Base-by-base conservation (phyloP, 2,329 filamentous ascomycete genomes). In the Nigrospora sphaerica region DNA sequence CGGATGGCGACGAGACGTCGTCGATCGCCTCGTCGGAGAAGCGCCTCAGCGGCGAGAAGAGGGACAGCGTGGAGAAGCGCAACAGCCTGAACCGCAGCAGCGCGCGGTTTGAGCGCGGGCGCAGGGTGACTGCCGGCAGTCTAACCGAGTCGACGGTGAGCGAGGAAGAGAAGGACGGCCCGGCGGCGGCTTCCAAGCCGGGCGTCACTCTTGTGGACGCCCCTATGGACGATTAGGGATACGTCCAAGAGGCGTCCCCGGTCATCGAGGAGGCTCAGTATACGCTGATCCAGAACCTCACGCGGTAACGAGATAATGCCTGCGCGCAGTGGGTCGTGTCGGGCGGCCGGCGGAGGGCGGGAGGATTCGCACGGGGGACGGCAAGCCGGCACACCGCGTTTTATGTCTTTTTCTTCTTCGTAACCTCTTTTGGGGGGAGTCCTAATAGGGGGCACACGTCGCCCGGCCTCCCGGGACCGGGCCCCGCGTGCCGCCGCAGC, bases 31-130 rank as follows among this genome's bases (percentile, higher is more conserved):
- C 31, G 11, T 37, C 42, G 7, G 42, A 44, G 32, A 33, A 36
- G 42, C 18, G 33, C 5, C 23, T 7, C 23, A 51, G 60, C 35
- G 31, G 57, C 53, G 54, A 52, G 12, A 58, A 61, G 45, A 54
- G 57, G 16, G 53, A 39, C 16, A 33, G 42, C 23, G 62, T 78
- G 3, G 78, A 83, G 55, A 86, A 86, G 66, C 76, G 82, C 43
- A 81, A 84, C 60, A 86, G 82, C 51, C 63, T 85, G 16, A 74
- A 75, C 39, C 73, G 81, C 52, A 74, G 71, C 53, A 65, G 68
- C 49, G 65, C 70, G 18, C 66, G 75, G 45, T 73, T 82, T 51
- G 80, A 68, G 55, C 79, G 61, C 43, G 77, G 73, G 33, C 72
- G 73, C 48, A 66, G 77, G 32, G 71, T 72, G 56, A 70, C 62